A percentile compares a stretch with the other conserved stretches of the same genome.
Evolutionary conservation across 2,329 filamentous ascomycete species (phyloP).

Genomic region (Hymenotorrendiella dingleyae): DNA sequence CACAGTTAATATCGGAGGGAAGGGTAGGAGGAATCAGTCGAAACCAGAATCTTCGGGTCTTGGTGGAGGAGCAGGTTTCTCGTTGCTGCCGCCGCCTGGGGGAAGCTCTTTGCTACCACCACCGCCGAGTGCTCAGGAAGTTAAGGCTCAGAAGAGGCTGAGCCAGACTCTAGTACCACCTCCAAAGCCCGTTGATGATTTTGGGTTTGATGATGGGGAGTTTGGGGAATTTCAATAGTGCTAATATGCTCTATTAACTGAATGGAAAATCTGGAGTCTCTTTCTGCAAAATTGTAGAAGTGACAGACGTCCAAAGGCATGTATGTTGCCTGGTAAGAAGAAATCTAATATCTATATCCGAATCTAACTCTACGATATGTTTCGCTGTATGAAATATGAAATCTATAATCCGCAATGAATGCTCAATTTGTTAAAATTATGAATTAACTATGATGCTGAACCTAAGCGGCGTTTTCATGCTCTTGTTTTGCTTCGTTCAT

Average conservation of each 20-base stretch:
- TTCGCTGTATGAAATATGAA: no score
- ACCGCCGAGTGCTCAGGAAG: constrained; percentile 56
- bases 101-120: constrained; percentile 49
- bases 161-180: constrained; percentile 44
- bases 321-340: no score
- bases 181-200: constrained; percentile 43
- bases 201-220: constrained; percentile 83
- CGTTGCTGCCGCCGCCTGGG: constrained; percentile 60
- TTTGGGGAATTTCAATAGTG: constrained; percentile 68
- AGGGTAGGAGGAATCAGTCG: constrained; percentile 27
- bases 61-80: constrained; percentile 43
- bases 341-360: no score
- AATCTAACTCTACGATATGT: no score
- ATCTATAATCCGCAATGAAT: no score
- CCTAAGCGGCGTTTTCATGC: no score
- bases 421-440: no score
- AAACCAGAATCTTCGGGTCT: constrained; percentile 23
- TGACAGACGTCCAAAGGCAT: no score
- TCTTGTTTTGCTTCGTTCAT: not conserved
- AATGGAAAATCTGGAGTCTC: no score
- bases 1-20: constrained; percentile 67
- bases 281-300: no score
- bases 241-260: no score
- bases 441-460: no score
- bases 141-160: constrained; percentile 54